Percentiles rank a stretch among this genome's conserved stretches.
Conservation (phyloP, 306 rosid species). For the Argentina anserina region DNA sequence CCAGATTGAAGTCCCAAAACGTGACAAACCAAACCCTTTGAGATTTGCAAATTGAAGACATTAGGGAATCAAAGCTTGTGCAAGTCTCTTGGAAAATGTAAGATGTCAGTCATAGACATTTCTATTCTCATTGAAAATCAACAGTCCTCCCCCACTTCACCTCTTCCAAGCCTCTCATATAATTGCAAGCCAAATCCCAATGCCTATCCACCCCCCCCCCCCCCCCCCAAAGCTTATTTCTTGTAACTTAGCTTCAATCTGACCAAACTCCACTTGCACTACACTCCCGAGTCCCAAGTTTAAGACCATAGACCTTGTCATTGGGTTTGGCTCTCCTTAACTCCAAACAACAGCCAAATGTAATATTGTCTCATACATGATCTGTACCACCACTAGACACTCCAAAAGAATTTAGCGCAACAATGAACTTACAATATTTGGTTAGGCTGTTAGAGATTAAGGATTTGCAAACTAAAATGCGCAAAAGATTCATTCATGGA, state of each 20-base stretch:
- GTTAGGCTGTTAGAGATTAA: neutral
- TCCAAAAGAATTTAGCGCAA: neutral
- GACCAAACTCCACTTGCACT: slow-evolving; percentile 27
- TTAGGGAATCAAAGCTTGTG: neutral
- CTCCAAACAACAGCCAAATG: neutral
- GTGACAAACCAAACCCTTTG: neutral
- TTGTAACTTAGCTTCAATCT: slow-evolving; percentile 19
- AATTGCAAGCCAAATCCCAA: slow-evolving; percentile 61
- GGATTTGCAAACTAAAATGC: neutral
- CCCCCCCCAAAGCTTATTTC: slow-evolving; percentile 19
- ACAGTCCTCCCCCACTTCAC: slow-evolving; percentile 14
- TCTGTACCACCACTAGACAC: neutral
- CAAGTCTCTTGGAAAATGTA: slow-evolving; percentile 44
- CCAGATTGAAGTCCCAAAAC: neutral
- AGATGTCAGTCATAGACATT: slow-evolving; percentile 31
- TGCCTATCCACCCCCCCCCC: slow-evolving; percentile 39
- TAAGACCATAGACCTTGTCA: neutral
- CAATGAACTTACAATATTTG: neutral
- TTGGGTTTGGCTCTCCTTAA: neutral
- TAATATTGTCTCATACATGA: neutral
- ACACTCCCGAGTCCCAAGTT: neutral
- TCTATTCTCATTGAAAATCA: slow-evolving; percentile 28
- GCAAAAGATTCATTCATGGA: neutral
- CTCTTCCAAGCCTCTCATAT: slow-evolving; percentile 20
- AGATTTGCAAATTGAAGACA: neutral